Percentiles rank a stretch among this genome's conserved stretches.
These are phyloP conservation scores for Globisporangium nunn DNA, from an alignment of 352 stramenopile species.

Conservation along the genomic window DNA sequence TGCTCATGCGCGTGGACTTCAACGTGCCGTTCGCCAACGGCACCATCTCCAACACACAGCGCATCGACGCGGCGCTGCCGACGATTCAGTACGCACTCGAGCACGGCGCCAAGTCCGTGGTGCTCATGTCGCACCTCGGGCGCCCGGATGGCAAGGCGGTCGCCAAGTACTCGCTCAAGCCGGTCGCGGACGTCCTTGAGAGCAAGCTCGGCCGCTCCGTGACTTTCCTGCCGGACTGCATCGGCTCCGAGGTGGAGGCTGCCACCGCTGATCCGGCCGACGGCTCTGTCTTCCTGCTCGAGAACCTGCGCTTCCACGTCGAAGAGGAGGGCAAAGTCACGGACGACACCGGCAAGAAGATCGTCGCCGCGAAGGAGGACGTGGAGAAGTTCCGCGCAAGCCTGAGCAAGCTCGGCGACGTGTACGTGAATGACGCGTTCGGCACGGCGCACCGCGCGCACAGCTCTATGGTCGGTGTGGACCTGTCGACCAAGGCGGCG, in stretches of 20 bases:
- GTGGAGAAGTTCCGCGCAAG: slow-evolving; percentile 88
- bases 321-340: slow-evolving; percentile 93
- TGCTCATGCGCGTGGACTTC: slow-evolving; percentile 99
- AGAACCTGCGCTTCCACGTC: slow-evolving; percentile 99
- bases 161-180: slow-evolving; percentile 95
- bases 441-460: slow-evolving; percentile 97
- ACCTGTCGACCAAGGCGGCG: slow-evolving; percentile 81
- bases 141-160: slow-evolving; percentile 92
- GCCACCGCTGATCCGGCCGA: slow-evolving; percentile 57
- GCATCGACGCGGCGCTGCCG: slow-evolving; percentile 94
- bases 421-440: slow-evolving; percentile 99
- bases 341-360: slow-evolving; percentile 77
- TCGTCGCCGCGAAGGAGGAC: slow-evolving; percentile 90
- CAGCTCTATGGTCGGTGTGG: slow-evolving; percentile 96
- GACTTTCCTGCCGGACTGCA: slow-evolving; percentile 94
- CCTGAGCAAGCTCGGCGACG: slow-evolving; percentile 88
- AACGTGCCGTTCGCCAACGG: slow-evolving; percentile 98
- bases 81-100: slow-evolving; percentile 97
- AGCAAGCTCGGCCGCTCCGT: slow-evolving; percentile 90
- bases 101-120: slow-evolving; percentile 96
- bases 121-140: slow-evolving; percentile 98
- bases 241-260: slow-evolving; percentile 87
- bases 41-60: slow-evolving; percentile 97
- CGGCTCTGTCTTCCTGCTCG: slow-evolving; percentile 92
- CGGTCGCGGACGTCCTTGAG: slow-evolving; percentile 90